phyloP scores from a whole-genome alignment of 495 filamentous ascomycete species.

The Wilcoxina mikolae region DNA sequence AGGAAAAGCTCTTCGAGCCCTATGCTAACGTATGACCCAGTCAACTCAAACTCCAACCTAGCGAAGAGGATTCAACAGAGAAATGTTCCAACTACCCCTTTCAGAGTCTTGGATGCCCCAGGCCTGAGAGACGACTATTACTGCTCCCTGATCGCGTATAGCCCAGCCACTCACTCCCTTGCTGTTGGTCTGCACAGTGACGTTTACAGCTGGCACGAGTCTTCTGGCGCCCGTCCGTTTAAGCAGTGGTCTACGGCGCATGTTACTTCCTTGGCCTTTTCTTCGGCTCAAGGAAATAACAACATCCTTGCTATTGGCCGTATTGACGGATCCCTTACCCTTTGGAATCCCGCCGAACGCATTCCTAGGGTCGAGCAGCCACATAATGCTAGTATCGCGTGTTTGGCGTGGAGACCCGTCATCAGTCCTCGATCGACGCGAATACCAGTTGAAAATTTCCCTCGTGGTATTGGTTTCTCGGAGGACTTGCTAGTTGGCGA shows the following conservation, averaged over 20 bases:
- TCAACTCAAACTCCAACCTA: no score
- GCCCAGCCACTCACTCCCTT: slow-evolving; percentile 50
- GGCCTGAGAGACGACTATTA: slow-evolving; percentile 87
- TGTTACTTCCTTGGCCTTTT: slow-evolving; percentile 79
- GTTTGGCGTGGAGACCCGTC: slow-evolving; percentile 51
- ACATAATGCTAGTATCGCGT: slow-evolving; percentile 58
- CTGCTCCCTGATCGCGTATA: slow-evolving; percentile 83
- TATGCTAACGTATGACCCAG: background rate
- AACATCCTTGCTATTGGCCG: slow-evolving; percentile 77
- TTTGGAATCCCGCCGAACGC: slow-evolving; percentile 46
- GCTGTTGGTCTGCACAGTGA: slow-evolving; percentile 66
- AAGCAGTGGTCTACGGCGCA: slow-evolving; percentile 33
- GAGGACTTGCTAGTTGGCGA: slow-evolving; percentile 86
- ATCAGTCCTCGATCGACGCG: slow-evolving; percentile 24
- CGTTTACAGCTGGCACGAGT: slow-evolving; percentile 84
- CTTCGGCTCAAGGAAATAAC: slow-evolving; percentile 57
- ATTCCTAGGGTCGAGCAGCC: slow-evolving; percentile 57
- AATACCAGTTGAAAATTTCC: slow-evolving; percentile 11
- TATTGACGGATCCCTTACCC: slow-evolving; percentile 44
- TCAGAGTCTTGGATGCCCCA: slow-evolving; percentile 69
- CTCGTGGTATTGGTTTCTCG: slow-evolving; percentile 3
- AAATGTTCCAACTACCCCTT: slow-evolving; percentile 7
- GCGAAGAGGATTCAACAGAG: background rate
- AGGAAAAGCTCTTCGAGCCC: background rate
- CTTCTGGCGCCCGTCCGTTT: slow-evolving; percentile 35